Conservation (phyloP, 1,284 basidiomycete species). For the Ustilago xerochloae region DNA sequence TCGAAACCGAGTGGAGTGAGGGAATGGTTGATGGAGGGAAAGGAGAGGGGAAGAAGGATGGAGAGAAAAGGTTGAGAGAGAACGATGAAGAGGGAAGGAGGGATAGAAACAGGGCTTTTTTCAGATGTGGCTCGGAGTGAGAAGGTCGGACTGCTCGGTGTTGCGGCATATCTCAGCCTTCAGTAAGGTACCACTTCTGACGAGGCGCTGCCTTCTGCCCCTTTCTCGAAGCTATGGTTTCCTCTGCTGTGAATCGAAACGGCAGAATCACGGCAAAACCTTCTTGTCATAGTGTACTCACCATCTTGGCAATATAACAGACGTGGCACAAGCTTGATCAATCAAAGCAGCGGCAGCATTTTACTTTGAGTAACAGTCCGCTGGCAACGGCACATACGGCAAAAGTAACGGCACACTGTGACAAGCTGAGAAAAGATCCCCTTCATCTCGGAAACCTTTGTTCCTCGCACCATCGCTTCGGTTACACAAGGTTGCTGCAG, state of each 20-base stretch:
- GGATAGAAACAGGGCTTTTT: not conserved
- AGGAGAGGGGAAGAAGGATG: constrained; percentile 3
- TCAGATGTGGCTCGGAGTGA: constrained; percentile 7
- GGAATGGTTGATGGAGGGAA: too few relatives aligned
- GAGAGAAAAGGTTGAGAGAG: constrained; percentile 1
- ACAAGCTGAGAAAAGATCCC: too few relatives aligned
- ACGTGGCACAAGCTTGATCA: not conserved
- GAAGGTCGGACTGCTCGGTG: constrained; percentile 17
- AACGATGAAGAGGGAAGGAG: not conserved
- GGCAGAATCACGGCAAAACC: constrained; percentile 5
- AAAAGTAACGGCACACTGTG: constrained; percentile 1
- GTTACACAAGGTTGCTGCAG: not conserved
- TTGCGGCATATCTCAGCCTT: constrained; percentile 6
- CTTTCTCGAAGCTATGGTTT: not conserved
- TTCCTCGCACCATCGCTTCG: not conserved
- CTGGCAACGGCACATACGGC: not conserved
- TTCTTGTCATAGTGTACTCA: too few relatives aligned
- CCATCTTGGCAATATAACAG: constrained; percentile 4
- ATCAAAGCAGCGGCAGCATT: not conserved
- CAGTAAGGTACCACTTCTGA: not conserved
- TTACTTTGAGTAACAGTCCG: too few relatives aligned
- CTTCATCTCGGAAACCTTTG: too few relatives aligned
- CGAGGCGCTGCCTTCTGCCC: not conserved
- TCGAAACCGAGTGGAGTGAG: constrained; percentile 5
- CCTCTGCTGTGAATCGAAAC: not conserved